phyloP scores from a whole-genome alignment of 352 stramenopile genomes.

The Globisporangium perplexum region DNA sequence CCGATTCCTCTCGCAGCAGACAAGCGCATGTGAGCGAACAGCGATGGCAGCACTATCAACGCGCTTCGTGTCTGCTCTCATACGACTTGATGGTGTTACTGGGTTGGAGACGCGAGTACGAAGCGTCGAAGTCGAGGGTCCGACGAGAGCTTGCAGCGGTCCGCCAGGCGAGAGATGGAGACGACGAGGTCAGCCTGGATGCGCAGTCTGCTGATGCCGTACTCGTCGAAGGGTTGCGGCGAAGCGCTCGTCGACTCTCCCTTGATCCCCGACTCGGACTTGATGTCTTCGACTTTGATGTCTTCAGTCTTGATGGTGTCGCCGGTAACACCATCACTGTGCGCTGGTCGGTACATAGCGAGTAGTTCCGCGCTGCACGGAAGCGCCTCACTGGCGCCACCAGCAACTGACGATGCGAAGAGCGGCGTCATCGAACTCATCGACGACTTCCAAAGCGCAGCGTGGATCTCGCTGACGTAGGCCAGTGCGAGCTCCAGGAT shows the following conservation, averaged over 20 bases:
- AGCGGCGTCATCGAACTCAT: conserved; percentile 1
- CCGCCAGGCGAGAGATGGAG: conserved; percentile 36
- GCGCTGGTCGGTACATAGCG: neutral
- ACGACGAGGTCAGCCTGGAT: conserved; percentile 42
- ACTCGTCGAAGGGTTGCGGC: conserved; percentile 25
- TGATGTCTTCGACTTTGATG: conserved; percentile 8
- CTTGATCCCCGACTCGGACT: conserved; percentile 6
- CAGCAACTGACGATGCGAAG: conserved; percentile 1
- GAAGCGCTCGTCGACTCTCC: neutral
- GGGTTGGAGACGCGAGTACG: neutral
- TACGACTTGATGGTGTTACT: no score
- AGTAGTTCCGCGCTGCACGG: conserved; percentile 7
- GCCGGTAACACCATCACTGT: neutral
- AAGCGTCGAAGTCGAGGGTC: conserved; percentile 16
- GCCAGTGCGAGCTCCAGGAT: conserved; percentile 21
- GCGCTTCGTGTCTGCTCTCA: no score
- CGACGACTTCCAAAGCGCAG: conserved; percentile 18
- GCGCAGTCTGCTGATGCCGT: conserved; percentile 39
- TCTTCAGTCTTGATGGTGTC: neutral
- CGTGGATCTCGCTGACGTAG: conserved; percentile 27
- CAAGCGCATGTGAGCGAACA: no score
- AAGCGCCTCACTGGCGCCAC: neutral
- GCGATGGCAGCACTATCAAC: no score
- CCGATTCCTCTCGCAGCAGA: no score
- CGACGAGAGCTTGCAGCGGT: conserved; percentile 28